Evolutionary conservation across 1,139 yeast species (phyloP).

Genomic region (Nakaseomyces nivariensis): DNA sequence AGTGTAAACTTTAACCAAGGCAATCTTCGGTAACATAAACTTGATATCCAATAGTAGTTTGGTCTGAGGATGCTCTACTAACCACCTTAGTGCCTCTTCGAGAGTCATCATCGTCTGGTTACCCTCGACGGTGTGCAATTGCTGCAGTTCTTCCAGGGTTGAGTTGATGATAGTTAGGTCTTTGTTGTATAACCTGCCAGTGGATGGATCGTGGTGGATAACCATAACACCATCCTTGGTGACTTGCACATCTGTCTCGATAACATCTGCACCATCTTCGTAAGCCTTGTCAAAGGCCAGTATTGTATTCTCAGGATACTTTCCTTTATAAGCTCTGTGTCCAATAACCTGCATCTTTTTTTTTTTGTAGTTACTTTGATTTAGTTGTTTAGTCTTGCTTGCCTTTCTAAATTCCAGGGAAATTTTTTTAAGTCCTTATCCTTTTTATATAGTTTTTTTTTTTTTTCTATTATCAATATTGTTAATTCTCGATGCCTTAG

Average conservation of each 20-base stretch:
- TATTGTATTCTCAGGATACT: slow-evolving; percentile 70
- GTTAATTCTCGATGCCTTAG: no score
- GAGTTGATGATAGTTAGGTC: slow-evolving; percentile 33
- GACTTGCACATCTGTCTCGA: slow-evolving; percentile 82
- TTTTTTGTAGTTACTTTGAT: not conserved
- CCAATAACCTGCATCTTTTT: slow-evolving; percentile 33
- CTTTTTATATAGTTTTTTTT: no score
- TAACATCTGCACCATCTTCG: slow-evolving; percentile 55
- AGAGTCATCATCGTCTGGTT: slow-evolving; percentile 53
- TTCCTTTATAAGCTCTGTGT: slow-evolving; percentile 34
- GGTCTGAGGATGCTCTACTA: slow-evolving; percentile 34
- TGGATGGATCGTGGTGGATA: slow-evolving; percentile 49
- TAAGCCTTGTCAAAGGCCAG: slow-evolving; percentile 63
- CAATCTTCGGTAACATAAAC: slow-evolving; percentile 50
- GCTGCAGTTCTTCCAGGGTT: slow-evolving; percentile 36
- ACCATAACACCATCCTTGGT: slow-evolving; percentile 64
- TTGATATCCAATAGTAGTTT: slow-evolving; percentile 78
- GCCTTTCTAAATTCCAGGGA: no score
- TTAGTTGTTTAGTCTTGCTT: not conserved
- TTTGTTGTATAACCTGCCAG: slow-evolving; percentile 32
- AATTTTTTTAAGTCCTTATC: no score
- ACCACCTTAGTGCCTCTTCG: slow-evolving; percentile 50
- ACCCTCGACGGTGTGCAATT: slow-evolving; percentile 43
- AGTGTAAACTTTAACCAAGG: slow-evolving; percentile 44
- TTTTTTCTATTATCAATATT: no score